These are phyloP conservation scores for Taphrina sp. DNA, from an alignment of 1,139 yeast genomes.

Conservation along the genomic window DNA sequence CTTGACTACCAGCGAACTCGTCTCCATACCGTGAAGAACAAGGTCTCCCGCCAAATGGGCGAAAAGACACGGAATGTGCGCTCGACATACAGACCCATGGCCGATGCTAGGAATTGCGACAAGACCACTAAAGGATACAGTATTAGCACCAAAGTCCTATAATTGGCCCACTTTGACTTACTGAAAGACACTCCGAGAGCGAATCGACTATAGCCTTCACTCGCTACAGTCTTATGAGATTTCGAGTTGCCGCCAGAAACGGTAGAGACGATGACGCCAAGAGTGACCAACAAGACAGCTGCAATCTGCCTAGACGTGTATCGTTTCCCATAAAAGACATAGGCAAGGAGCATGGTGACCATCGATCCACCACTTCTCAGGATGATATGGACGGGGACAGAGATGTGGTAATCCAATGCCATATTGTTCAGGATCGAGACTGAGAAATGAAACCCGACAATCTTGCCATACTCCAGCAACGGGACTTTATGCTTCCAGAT, in stretches of 20 bases:
- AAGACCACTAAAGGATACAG: slow-evolving; percentile 51
- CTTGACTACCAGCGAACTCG: too few species aligned
- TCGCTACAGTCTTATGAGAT: neutral
- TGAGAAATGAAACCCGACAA: slow-evolving; percentile 55
- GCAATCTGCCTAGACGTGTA: slow-evolving; percentile 52
- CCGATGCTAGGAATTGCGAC: slow-evolving; percentile 54
- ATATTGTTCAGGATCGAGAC: slow-evolving; percentile 59
- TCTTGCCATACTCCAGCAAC: slow-evolving; percentile 50
- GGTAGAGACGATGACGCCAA: slow-evolving; percentile 60
- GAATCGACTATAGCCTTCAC: neutral
- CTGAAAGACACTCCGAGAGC: slow-evolving; percentile 16
- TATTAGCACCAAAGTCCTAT: slow-evolving; percentile 34
- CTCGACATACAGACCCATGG: slow-evolving; percentile 60
- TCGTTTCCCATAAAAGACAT: slow-evolving; percentile 48
- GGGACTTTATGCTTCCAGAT: slow-evolving; percentile 51
- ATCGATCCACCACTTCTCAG: slow-evolving; percentile 66
- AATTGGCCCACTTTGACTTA: too few species aligned
- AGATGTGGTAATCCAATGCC: slow-evolving; percentile 58
- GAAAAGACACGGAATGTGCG: slow-evolving; percentile 53
- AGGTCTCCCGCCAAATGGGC: slow-evolving; percentile 61
- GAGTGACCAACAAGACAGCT: slow-evolving; percentile 55
- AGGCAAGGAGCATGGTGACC: slow-evolving; percentile 60
- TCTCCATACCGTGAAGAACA: slow-evolving; percentile 54
- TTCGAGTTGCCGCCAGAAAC: slow-evolving; percentile 37
- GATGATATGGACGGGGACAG: slow-evolving; percentile 67